phyloP scores from a whole-genome alignment of 2,329 filamentous ascomycete species.

The Metarhizium sp. region DNA sequence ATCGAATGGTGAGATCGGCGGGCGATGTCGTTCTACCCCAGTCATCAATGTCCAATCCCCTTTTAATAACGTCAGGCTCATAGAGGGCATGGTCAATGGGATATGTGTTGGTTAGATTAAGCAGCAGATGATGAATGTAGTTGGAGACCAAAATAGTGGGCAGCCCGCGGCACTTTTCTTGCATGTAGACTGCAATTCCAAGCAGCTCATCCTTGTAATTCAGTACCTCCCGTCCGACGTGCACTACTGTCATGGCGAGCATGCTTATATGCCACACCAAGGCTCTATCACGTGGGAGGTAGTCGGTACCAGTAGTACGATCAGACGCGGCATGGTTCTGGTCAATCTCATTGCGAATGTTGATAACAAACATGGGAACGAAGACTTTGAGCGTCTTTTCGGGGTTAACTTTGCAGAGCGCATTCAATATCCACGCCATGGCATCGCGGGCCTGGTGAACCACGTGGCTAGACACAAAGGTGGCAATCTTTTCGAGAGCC shows the following conservation, averaged over 20 bases:
- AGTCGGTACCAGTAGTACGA: constrained; percentile 84
- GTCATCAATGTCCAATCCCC: constrained; percentile 65
- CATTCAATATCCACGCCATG: constrained; percentile 97
- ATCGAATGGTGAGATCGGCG: constrained; percentile 70
- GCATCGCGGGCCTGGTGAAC: constrained; percentile 95
- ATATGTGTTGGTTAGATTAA: constrained; percentile 92
- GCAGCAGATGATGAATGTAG: constrained; percentile 89
- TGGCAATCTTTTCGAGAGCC: constrained; percentile 81
- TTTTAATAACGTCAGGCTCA: constrained; percentile 63
- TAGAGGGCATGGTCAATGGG: constrained; percentile 83
- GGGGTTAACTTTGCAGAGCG: constrained; percentile 89
- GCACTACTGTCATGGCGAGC: constrained; percentile 95
- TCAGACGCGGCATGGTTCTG: constrained; percentile 94
- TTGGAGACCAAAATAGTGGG: constrained; percentile 96
- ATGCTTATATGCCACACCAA: constrained; percentile 96
- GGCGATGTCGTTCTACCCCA: constrained; percentile 78
- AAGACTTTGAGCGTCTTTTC: constrained; percentile 88
- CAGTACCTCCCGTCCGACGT: constrained; percentile 83
- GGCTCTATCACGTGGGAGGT: constrained; percentile 83
- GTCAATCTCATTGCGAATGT: constrained; percentile 93
- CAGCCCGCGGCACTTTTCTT: constrained; percentile 85
- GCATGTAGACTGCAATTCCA: constrained; percentile 91
- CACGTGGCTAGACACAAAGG: constrained; percentile 87
- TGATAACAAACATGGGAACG: constrained; percentile 79
- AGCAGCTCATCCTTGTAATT: constrained; percentile 84